A percentile compares a stretch with the other conserved stretches of the same genome.
phyloP scores from a whole-genome alignment of 2,329 filamentous ascomycete genomes.

The Claviceps cyperi region DNA sequence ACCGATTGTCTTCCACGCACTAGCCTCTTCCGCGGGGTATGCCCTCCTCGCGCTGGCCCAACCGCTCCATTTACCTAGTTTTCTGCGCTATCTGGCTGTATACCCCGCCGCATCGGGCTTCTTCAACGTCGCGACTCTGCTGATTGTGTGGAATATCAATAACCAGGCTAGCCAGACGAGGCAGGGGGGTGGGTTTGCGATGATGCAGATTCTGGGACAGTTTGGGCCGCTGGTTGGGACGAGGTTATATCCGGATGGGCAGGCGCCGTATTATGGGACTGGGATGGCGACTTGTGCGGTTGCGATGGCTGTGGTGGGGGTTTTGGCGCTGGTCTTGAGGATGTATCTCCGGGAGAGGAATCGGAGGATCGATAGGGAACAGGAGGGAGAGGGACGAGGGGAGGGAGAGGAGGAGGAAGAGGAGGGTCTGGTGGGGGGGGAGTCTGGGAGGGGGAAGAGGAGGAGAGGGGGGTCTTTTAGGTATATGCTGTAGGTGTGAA shows the following conservation, averaged over 20 bases:
- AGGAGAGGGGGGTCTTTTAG: conserved; percentile 21
- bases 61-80: conserved; percentile 26
- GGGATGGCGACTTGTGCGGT: conserved; percentile 49
- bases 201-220: conserved; percentile 72
- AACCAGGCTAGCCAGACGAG: conserved; percentile 58
- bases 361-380: conserved; percentile 22
- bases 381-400: neutral
- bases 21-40: conserved; percentile 49
- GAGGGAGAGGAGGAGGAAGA: conserved; percentile 23
- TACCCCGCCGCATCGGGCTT: conserved; percentile 71
- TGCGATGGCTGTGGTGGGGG: conserved; percentile 47
- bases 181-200: conserved; percentile 62
- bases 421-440: conserved; percentile 18
- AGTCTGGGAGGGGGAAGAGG: conserved; percentile 10
- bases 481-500: conserved; percentile 28
- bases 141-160: conserved; percentile 81
- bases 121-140: conserved; percentile 69
- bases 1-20: conserved; percentile 54
- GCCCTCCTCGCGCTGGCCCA: conserved; percentile 45
- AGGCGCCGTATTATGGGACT: conserved; percentile 45
- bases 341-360: conserved; percentile 39
- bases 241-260: conserved; percentile 44
- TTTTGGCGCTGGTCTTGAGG: conserved; percentile 39
- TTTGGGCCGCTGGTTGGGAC: conserved; percentile 61
- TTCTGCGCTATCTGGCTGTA: conserved; percentile 54